Evolutionary conservation across 2,329 filamentous ascomycete genomes (phyloP).

Genomic region (Clarireedia homoeocarpa): DNA sequence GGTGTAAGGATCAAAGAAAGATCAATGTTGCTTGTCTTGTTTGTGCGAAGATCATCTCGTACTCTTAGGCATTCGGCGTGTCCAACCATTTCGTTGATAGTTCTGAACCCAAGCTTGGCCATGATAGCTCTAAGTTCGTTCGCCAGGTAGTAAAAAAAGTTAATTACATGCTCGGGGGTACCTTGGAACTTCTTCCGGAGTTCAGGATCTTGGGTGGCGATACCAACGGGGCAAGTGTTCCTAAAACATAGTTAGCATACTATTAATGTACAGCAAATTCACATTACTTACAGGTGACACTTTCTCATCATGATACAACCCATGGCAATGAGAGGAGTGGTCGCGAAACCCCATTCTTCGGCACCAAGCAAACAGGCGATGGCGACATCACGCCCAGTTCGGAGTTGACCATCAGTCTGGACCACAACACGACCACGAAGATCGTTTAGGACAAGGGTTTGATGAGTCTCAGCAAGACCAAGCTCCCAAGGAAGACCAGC

Average conservation of each 20-base stretch:
- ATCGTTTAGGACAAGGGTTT: slow-evolving; percentile 92
- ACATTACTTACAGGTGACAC: slow-evolving; percentile 14
- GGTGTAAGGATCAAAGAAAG: slow-evolving; percentile 88
- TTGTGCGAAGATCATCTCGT: slow-evolving; percentile 77
- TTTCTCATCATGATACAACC: slow-evolving; percentile 94
- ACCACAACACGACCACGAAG: slow-evolving; percentile 92
- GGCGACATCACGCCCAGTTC: slow-evolving; percentile 87
- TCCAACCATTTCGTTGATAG: slow-evolving; percentile 96
- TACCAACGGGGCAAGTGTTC: slow-evolving; percentile 85
- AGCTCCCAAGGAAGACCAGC: slow-evolving; percentile 95
- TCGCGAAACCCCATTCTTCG: slow-evolving; percentile 98
- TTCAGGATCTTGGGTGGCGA: slow-evolving; percentile 92
- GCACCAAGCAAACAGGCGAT: slow-evolving; percentile 92
- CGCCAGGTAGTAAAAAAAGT: slow-evolving; percentile 89
- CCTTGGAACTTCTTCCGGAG: slow-evolving; percentile 89
- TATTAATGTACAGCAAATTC: too few relatives aligned
- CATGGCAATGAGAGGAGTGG: slow-evolving; percentile 90
- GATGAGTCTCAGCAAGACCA: slow-evolving; percentile 93
- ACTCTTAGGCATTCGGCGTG: slow-evolving; percentile 81
- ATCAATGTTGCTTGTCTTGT: slow-evolving; percentile 90
- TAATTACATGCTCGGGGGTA: slow-evolving; percentile 92
- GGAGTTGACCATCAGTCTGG: slow-evolving; percentile 90
- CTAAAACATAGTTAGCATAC: slow-evolving; percentile 20
- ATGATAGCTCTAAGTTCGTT: slow-evolving; percentile 96
- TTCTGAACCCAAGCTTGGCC: slow-evolving; percentile 90